Conservation (phyloP, 2,329 filamentous ascomycete genomes). For the Teratosphaeria pseudoeucalypti region DNA sequence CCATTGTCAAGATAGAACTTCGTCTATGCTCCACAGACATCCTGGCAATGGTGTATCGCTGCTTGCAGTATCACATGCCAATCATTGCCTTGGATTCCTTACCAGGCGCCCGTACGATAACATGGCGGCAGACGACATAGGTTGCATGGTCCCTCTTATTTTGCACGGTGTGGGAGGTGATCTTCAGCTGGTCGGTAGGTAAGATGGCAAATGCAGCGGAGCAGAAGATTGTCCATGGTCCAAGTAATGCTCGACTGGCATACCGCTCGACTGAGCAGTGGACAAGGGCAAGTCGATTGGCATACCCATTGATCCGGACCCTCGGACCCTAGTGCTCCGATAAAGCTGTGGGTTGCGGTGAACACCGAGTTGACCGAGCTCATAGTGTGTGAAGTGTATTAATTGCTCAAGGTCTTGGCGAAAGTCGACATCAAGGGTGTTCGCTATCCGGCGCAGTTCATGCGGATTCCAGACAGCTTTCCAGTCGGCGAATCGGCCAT, state of each 20-base stretch:
- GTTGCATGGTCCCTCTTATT: conserved; percentile 48
- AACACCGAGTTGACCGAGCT: conserved; percentile 45
- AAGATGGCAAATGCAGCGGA: conserved; percentile 50
- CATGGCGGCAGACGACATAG: conserved; percentile 43
- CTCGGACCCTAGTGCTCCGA: conserved; percentile 57
- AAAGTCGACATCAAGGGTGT: conserved; percentile 40
- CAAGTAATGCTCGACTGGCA: background rate
- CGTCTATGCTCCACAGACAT: conserved; percentile 13
- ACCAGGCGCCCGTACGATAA: conserved; percentile 40
- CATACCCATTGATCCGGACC: conserved; percentile 51
- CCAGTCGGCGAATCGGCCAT: too few relatives aligned
- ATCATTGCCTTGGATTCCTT: conserved; percentile 13
- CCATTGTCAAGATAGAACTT: conserved; percentile 43
- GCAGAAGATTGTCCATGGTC: conserved; percentile 33
- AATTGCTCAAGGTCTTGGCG: conserved; percentile 41
- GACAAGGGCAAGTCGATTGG: conserved; percentile 40
- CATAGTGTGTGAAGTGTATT: conserved; percentile 39
- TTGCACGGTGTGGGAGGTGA: conserved; percentile 55
- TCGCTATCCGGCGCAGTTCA: conserved; percentile 32
- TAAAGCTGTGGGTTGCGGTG: conserved; percentile 46
- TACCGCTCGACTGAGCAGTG: conserved; percentile 52
- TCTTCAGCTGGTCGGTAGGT: conserved; percentile 45
- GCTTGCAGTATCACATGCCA: conserved; percentile 26
- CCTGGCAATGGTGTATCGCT: background rate
- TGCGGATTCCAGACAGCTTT: too few relatives aligned